phyloP scores from a whole-genome alignment of 441 rosid species.

The Geranium incanum region DNA sequence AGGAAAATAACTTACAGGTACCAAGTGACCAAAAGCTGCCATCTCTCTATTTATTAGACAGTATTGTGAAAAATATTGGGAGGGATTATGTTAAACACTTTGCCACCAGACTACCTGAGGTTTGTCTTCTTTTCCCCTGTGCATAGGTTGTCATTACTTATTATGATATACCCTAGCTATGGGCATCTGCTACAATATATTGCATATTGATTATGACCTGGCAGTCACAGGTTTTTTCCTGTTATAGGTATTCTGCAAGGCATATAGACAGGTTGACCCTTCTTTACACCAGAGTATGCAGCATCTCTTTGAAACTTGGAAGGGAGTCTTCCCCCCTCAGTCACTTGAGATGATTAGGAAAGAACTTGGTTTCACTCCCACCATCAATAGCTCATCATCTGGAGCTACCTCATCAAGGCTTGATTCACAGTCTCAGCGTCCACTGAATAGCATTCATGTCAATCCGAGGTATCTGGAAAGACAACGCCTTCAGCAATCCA shows the following conservation, averaged over 20 bases:
- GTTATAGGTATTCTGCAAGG: slow-evolving; percentile 74
- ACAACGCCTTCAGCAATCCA: slow-evolving; percentile 84
- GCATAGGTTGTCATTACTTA: not conserved
- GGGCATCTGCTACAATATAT: slow-evolving; percentile 5
- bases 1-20: slow-evolving; percentile 64
- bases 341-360: slow-evolving; percentile 74
- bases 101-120: slow-evolving; percentile 79
- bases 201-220: slow-evolving; percentile 1
- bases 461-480: slow-evolving; percentile 93
- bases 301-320: slow-evolving; percentile 99
- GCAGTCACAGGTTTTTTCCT: slow-evolving; percentile 13
- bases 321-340: slow-evolving; percentile 81
- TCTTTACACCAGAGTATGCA: slow-evolving; percentile 73
- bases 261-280: slow-evolving; percentile 79
- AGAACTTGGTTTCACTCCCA: slow-evolving; percentile 76
- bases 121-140: slow-evolving; percentile 23
- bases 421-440: slow-evolving; percentile 66
- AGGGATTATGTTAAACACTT: slow-evolving; percentile 84
- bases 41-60: slow-evolving; percentile 90
- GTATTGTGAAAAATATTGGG: slow-evolving; percentile 97
- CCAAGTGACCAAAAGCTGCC: slow-evolving; percentile 98
- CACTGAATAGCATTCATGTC: slow-evolving; percentile 86
- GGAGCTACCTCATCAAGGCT: slow-evolving; percentile 46
- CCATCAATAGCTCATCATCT: slow-evolving; percentile 58
- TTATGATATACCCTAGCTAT: not conserved